Evolutionary conservation across 2,329 filamentous ascomycete species (phyloP).

Genomic region (Karstenula rhodostoma): DNA sequence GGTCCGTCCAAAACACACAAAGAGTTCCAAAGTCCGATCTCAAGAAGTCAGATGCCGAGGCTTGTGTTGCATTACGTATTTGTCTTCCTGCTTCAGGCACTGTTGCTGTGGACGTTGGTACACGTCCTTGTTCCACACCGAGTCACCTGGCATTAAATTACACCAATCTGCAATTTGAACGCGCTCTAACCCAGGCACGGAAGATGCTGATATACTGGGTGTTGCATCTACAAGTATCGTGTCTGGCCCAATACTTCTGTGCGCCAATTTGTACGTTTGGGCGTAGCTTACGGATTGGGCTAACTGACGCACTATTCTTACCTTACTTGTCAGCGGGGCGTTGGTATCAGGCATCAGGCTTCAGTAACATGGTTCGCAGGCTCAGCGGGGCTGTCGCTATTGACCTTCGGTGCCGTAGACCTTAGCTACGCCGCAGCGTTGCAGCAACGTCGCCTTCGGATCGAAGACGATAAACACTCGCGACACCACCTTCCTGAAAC

Average conservation of each 20-base stretch:
- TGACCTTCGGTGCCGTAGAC: conserved; percentile 7
- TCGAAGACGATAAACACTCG: too few species aligned
- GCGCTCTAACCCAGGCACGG: conserved; percentile 57
- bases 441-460: too few species aligned
- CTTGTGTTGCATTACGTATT: conserved; percentile 63
- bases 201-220: conserved; percentile 38
- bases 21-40: conserved; percentile 60
- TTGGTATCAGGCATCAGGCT: conserved; percentile 8
- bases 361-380: conserved; percentile 26
- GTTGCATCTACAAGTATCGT: conserved; percentile 42
- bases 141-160: conserved; percentile 49
- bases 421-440: conserved; percentile 39
- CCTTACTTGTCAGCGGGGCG: conserved; percentile 38
- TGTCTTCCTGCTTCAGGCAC: conserved; percentile 48
- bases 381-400: conserved; percentile 17
- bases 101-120: conserved; percentile 62
- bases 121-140: conserved; percentile 54
- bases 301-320: conserved; percentile 44
- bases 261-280: conserved; percentile 54
- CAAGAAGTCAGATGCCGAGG: conserved; percentile 62
- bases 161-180: conserved; percentile 49
- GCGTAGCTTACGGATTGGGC: conserved; percentile 49
- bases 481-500: too few species aligned
- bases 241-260: conserved; percentile 58
- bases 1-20: conserved; percentile 41